phyloP scores from a whole-genome alignment of 2,329 filamentous ascomycete genomes.

The Zarea fungicola region DNA sequence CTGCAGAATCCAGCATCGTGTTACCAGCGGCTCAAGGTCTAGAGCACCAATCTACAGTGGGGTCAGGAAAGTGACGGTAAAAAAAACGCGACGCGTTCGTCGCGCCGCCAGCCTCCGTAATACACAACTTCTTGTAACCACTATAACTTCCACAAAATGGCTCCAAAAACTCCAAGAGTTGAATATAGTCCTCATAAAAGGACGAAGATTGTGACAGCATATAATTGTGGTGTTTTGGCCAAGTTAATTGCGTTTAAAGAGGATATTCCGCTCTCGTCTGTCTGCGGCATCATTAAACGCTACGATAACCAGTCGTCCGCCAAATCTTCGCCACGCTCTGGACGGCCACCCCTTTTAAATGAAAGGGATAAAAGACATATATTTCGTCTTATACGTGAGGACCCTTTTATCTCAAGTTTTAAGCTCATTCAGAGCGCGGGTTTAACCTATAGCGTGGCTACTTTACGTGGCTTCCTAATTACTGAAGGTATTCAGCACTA shows the following conservation, averaged over 20 bases:
- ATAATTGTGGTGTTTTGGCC: neutral
- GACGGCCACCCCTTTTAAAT: neutral
- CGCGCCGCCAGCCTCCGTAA: too few species aligned
- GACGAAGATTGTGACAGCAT: neutral
- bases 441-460: neutral
- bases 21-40: too few species aligned
- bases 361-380: too few species aligned
- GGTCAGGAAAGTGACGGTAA: too few species aligned
- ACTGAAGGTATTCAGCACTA: neutral
- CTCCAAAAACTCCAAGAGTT: too few species aligned
- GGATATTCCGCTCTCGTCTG: neutral
- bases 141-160: too few species aligned
- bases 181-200: too few species aligned
- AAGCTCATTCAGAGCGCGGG: neutral
- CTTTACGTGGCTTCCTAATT: neutral
- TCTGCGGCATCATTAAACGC: neutral
- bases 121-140: too few species aligned
- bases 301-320: neutral
- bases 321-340: neutral
- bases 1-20: too few species aligned
- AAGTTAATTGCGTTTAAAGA: neutral
- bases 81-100: too few species aligned
- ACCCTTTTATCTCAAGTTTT: neutral
- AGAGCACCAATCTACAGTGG: too few species aligned
- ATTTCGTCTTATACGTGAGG: neutral